phyloP scores from a whole-genome alignment of 139 green algal species.

The Ettlia oleoabundans region DNA sequence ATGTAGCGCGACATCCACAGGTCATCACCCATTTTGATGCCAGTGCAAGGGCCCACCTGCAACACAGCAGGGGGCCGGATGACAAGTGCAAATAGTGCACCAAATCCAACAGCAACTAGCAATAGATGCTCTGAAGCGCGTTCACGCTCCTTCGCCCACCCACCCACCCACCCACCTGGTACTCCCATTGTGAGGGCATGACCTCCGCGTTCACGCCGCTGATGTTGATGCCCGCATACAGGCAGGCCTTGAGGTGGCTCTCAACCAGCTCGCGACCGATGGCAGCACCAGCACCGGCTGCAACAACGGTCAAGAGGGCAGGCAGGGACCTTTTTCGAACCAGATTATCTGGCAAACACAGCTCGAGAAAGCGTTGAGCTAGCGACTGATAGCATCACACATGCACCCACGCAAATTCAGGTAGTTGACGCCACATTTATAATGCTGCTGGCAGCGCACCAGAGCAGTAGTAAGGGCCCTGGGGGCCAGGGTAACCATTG shows the following conservation, averaged over 20 bases:
- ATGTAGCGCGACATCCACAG: slow-evolving; percentile 98
- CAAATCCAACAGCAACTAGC: too few species aligned
- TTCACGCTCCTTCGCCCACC: too few species aligned
- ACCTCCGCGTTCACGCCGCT: slow-evolving; percentile 97
- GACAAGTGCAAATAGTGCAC: neutral
- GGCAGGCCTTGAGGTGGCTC: slow-evolving; percentile 95
- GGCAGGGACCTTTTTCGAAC: too few species aligned
- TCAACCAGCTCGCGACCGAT: slow-evolving; percentile 96
- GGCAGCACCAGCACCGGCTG: slow-evolving; percentile 84
- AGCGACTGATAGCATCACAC: too few species aligned
- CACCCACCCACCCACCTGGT: slow-evolving; percentile 76
- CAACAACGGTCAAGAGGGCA: neutral
- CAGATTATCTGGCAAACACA: neutral
- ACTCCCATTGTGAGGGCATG: slow-evolving; percentile 97
- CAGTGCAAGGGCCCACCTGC: slow-evolving; percentile 90
- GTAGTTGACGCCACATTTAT: neutral
- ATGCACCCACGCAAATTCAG: too few species aligned
- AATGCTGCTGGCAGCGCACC: neutral
- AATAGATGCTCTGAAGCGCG: too few species aligned
- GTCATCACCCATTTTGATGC: slow-evolving; percentile 92
- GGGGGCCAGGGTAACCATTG: slow-evolving; percentile 88
- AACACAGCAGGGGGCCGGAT: neutral
- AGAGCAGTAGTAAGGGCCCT: slow-evolving; percentile 98
- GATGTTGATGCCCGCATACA: slow-evolving; percentile 94
- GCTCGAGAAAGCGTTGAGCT: neutral